Evolutionary conservation across 2,329 filamentous ascomycete species (phyloP), one percentile per base, ranked within the genome.

Genomic region (Colletotrichum sp.): DNA sequence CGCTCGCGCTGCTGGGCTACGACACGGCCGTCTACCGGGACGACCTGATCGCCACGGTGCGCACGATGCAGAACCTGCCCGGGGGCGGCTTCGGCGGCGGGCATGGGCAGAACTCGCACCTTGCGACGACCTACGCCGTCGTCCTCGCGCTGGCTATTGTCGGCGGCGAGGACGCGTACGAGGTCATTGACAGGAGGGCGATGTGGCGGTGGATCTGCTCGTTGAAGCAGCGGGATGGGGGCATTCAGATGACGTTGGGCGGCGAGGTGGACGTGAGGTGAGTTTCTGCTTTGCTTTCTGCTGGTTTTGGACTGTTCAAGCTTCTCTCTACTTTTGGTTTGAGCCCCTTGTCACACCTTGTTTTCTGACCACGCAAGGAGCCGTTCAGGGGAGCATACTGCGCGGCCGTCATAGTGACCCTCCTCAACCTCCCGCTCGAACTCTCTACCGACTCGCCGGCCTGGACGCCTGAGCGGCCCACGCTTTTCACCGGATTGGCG

Each of bases 201-300:
- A 94, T 98, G 93, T 98, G 96, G 95, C 93, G 92, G 84, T 99
- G 95, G 93, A 90, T 99, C 22, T 95, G 94, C 78, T 89, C 89
- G 52, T 89, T 98, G 82, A 99, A 98, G 88, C 94, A 98, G 84
- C 87, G 91, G 13, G 92, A 95, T 82, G 97, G 97, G 67, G 95
- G 95, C n/a, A 98, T 99, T 83, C 92, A 93, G 80, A 94, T 99
- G 88, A 93, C 93, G 68, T 86, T 94, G 66, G 95, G 94, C 75
- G 97, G 96, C 74, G 97, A 99, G 86, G 94, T 97, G 85, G 97
- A 99, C 84, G 94, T 98, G 76, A 93, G 95, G 94, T 94, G 89
- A 84, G 89, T 28, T 22, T 34, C 36, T 61, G 19, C 27, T 57
- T 28, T 59, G 44, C 25, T 59, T 13, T 57, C 52, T 57, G 12